Conservation (phyloP, 2,329 filamentous ascomycete genomes). For the Thelonectria olida region DNA sequence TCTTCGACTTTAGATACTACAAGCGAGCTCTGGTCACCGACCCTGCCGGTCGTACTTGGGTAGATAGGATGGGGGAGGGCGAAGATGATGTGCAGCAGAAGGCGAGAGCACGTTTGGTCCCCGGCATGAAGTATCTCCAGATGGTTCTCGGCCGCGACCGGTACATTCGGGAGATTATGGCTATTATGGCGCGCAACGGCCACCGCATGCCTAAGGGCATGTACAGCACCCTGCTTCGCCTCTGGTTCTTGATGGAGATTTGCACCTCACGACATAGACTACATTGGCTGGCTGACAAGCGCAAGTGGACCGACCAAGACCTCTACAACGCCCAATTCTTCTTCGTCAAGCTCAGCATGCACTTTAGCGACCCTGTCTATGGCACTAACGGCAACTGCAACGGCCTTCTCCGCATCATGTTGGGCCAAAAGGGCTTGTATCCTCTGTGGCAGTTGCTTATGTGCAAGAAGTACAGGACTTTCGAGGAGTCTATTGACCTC, state of each 20-base stretch:
- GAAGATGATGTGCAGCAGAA: no score
- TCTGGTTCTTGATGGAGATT: slow-evolving; percentile 80
- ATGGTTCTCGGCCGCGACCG: slow-evolving; percentile 70
- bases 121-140: slow-evolving; percentile 72
- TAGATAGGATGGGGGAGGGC: no score
- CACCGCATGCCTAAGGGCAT: slow-evolving; percentile 63
- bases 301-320: slow-evolving; percentile 67
- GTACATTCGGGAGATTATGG: slow-evolving; percentile 69
- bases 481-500: slow-evolving; percentile 63
- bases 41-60: slow-evolving; percentile 59
- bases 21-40: slow-evolving; percentile 65
- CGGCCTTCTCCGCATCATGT: slow-evolving; percentile 63
- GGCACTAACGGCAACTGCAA: slow-evolving; percentile 55
- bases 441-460: slow-evolving; percentile 69
- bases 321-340: slow-evolving; percentile 71
- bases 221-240: slow-evolving; percentile 63
- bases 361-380: slow-evolving; percentile 70
- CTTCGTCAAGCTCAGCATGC: slow-evolving; percentile 77
- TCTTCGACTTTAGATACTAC: slow-evolving; percentile 72
- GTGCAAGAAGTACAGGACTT: slow-evolving; percentile 59
- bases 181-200: slow-evolving; percentile 65
- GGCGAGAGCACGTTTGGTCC: slow-evolving; percentile 60
- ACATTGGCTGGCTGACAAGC: slow-evolving; percentile 60
- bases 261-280: slow-evolving; percentile 64
- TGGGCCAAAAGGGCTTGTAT: slow-evolving; percentile 66